phyloP scores from a whole-genome alignment of 148 eudicot species.

The Rheum nobile region DNA sequence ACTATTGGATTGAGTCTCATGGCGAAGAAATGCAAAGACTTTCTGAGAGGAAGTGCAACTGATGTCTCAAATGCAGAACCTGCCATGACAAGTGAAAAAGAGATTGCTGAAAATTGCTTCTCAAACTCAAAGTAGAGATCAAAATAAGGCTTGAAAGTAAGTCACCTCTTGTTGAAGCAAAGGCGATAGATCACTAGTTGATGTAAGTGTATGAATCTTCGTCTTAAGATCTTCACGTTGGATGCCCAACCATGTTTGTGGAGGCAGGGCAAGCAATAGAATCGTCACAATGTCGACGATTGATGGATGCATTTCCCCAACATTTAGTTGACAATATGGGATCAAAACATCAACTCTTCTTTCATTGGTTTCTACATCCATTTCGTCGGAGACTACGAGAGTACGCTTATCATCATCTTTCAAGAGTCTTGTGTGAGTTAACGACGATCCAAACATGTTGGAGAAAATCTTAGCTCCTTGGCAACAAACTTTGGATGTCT shows the following conservation, averaged over 20 bases:
- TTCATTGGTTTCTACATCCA: constrained; percentile 35
- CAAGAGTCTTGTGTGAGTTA: constrained; percentile 37
- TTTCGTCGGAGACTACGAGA: constrained; percentile 50
- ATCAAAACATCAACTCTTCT: constrained; percentile 62
- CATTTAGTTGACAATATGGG: constrained; percentile 40
- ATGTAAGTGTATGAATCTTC: constrained; percentile 42
- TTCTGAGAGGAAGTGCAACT: constrained; percentile 52
- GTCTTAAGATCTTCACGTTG: constrained; percentile 37
- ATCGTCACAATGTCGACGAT: constrained; percentile 66
- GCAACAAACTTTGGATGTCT: constrained; percentile 52
- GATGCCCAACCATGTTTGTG: constrained; percentile 70
- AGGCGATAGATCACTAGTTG: constrained; percentile 44
- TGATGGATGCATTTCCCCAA: constrained; percentile 54
- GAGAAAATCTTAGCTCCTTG: constrained; percentile 57
- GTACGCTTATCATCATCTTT: constrained; percentile 39
- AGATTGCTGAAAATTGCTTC: no score
- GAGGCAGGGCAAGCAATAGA: constrained; percentile 76
- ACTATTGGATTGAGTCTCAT: no score
- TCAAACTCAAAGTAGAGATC: no score
- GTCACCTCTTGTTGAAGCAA: constrained; percentile 82
- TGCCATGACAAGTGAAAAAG: constrained; percentile 20
- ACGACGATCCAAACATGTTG: constrained; percentile 37
- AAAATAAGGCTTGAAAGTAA: background rate
- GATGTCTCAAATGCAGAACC: constrained; percentile 75
- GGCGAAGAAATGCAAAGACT: background rate